phyloP scores from a whole-genome alignment of 1,284 basidiomycete genomes.

The Sanghuangporus sanghuang region DNA sequence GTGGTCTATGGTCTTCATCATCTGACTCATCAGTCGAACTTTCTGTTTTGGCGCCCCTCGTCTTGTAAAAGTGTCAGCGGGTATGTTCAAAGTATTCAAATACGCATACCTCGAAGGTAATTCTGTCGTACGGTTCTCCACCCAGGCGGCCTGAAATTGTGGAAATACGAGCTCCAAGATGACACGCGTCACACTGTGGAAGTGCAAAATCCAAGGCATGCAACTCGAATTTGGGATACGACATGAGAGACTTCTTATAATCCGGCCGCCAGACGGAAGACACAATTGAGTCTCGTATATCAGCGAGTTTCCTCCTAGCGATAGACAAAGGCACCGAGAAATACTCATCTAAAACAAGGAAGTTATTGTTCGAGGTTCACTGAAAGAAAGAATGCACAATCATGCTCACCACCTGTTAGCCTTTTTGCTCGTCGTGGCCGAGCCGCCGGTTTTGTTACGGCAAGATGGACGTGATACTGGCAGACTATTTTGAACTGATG shows the following conservation, averaged over 20 bases:
- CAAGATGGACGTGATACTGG: slow-evolving; percentile 79
- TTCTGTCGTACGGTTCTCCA: slow-evolving; percentile 54
- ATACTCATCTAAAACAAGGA: slow-evolving; percentile 44
- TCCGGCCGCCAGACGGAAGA: slow-evolving; percentile 75
- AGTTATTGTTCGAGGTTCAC: slow-evolving; percentile 13
- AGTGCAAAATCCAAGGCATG: slow-evolving; percentile 48
- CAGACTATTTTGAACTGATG: slow-evolving; percentile 83
- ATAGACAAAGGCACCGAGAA: slow-evolving; percentile 63
- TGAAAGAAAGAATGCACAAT: not conserved
- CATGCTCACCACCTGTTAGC: slow-evolving; percentile 35
- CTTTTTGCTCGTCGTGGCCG: slow-evolving; percentile 5
- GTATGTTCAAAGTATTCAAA: not conserved
- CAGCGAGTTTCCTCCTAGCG: slow-evolving; percentile 58
- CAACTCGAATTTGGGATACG: slow-evolving; percentile 58
- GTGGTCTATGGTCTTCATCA: slow-evolving; percentile 29
- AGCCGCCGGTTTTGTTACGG: slow-evolving; percentile 42
- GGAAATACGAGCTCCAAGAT: slow-evolving; percentile 60
- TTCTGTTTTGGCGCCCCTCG: slow-evolving; percentile 9
- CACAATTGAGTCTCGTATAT: slow-evolving; percentile 66
- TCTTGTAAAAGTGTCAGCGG: too few species aligned
- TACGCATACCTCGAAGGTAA: slow-evolving; percentile 48
- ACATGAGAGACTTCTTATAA: slow-evolving; percentile 62
- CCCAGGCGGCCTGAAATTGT: slow-evolving; percentile 52
- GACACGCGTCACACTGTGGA: slow-evolving; percentile 74
- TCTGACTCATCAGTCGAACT: slow-evolving; percentile 27